A percentile compares a stretch with the other conserved stretches of the same genome.
These are phyloP conservation scores for Globisporangium apiculatum DNA, from an alignment of 352 stramenopile genomes.

Conservation along the genomic window DNA sequence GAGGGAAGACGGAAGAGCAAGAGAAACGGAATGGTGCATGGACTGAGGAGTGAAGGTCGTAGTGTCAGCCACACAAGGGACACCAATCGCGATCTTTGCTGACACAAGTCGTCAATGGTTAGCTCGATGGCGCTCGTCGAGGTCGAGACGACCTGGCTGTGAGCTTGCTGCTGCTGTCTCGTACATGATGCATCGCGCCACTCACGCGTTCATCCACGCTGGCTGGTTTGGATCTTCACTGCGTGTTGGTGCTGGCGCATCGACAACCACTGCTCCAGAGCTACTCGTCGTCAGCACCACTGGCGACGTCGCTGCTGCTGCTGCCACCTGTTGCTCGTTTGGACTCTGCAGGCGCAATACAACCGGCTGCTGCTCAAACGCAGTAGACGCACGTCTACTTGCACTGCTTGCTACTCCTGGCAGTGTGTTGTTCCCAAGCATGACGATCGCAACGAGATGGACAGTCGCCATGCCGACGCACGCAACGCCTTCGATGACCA, in stretches of 20 bases:
- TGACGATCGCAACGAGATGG: slow-evolving; percentile 39
- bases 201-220: slow-evolving; percentile 15
- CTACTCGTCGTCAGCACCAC: not conserved
- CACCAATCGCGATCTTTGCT: too few species aligned
- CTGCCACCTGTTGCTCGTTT: not conserved
- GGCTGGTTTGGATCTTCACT: slow-evolving; percentile 6
- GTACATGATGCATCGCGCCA: too few species aligned
- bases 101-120: too few species aligned
- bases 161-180: too few species aligned
- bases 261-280: not conserved
- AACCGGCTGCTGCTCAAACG: not conserved
- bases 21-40: too few species aligned
- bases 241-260: not conserved
- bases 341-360: not conserved
- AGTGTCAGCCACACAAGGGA: too few species aligned
- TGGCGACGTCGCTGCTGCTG: not conserved
- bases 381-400: not conserved
- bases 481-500: slow-evolving; percentile 46
- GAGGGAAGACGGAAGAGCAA: too few species aligned
- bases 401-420: not conserved
- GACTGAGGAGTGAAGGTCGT: too few species aligned
- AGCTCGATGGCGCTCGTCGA: too few species aligned
- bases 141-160: too few species aligned
- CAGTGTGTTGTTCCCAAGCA: slow-evolving; percentile 46
- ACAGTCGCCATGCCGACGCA: slow-evolving; percentile 37